Evolutionary conservation across 164 flowering plant genomes (phyloP), one percentile per base, ranked within the genome.

Genomic region (Tinospora cordifolia): DNA sequence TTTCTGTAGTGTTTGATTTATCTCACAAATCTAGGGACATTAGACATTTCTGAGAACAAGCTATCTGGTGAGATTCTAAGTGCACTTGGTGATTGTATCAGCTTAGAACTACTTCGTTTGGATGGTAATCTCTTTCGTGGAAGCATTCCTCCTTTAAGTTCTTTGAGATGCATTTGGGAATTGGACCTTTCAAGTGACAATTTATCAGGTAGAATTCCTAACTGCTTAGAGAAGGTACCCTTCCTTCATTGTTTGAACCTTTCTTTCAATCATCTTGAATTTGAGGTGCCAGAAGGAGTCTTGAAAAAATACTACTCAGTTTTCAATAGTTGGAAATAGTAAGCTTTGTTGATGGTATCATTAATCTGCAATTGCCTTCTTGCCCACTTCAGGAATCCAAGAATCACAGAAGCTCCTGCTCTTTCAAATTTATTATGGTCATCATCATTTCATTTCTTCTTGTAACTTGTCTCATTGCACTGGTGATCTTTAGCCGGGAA

Each of bases 341-440:
- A 67, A 67, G 12, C 62, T 68, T 17, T 68, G 71, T 34, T 44
- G 71, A 6, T n/a, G 71, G 71, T 26, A 19, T 68, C 9, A 8
- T 22, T 30, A 44, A 68, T 26, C 25, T 68, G 15, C 10, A 54
- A 0, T 68, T 68, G 46, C 63, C 10, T 10, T 6, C 3, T 46
- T 68, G 71, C 46, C 46, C 44, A 9, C 15, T 25, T 14, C 57
- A 40, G n/a, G 21, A 19, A 0, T 41, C 69, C 9, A 47, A 49
- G 21, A 47, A 67, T 24, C 13, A 25, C 22, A 30, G 51, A n/a
- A 25, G 8, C 17, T 21, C 54, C 22, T 54, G 26, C 0, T 19
- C 57, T 51, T 9, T 67, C 27, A 67, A 25, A 44, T 38, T 67
- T 17, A 27, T 15, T 3, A 8, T 67, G 14, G 3, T 17, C 22